Base-by-base conservation (phyloP, 352 stramenopile species). In the Pythium myriotylum region DNA sequence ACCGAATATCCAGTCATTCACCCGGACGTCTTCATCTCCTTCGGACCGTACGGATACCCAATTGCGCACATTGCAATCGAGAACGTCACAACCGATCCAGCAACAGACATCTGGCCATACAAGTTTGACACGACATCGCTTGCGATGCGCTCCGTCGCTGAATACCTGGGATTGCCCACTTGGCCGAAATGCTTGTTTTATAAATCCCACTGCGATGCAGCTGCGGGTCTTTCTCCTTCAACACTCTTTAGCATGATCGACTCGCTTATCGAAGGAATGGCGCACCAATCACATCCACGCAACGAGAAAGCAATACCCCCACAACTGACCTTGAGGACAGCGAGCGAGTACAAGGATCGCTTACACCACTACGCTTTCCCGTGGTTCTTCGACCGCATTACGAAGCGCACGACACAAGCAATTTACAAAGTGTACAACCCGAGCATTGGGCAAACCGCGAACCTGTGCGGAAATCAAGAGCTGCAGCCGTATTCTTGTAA, bases 101-200 rank as follows among this genome's bases (percentile, higher is more conserved):
- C n/a, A n/a, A n/a, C n/a, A n/a, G n/a, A n/a, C n/a, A n/a, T n/a
- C n/a, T 65, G 62, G 62, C 17, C 33, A 2, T 70, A 62, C 55
- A 70, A 64, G 26, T 70, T 61, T 26, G 62, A 65, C 55, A 62
- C 62, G 8, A 70, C 62, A 5, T 70, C 62, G 8, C 29, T 63
- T 17, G 33, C 24, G 0, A 68, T 68, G 61, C 61, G 61, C 4
- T 20, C 61, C 4, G 5, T 59, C 9, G 61, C 61, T 2, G 3
- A 49, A n/a, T 19, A 55, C 19, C 41, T 68, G 0, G 13, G 22
- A 3, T 17, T 68, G 6, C 16, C 37, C 0, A 6, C 45, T 20
- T 68, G 61, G 61, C 29, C 54, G 4, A 37, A 27, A 1, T 63
- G 61, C 42, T 2, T 68, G 45, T 33, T 68, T 2, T 68, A 68